phyloP scores from a whole-genome alignment of 2,329 filamentous ascomycete genomes.

The Colletotrichum godetiae region DNA sequence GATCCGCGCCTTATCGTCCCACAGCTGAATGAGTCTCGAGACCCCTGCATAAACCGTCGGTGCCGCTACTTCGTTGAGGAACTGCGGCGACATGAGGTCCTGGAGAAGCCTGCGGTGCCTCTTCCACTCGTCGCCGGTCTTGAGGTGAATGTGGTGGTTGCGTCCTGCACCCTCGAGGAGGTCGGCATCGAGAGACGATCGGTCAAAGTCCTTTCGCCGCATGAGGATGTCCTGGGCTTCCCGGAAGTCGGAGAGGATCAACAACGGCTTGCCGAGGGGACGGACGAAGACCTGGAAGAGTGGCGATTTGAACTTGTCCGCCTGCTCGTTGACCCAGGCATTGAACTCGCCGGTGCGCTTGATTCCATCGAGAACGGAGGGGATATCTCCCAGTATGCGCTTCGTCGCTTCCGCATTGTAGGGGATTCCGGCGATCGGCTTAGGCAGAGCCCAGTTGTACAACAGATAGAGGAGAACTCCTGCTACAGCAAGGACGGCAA shows the following conservation, averaged over 20 bases:
- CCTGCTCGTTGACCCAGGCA: slow-evolving; percentile 22
- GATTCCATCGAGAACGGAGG: slow-evolving; percentile 50
- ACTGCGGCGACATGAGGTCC: slow-evolving; percentile 50
- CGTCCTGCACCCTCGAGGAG: slow-evolving; percentile 46
- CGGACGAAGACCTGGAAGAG: slow-evolving; percentile 60
- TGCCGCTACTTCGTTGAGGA: slow-evolving; percentile 45
- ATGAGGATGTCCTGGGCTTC: slow-evolving; percentile 54
- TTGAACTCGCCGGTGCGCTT: slow-evolving; percentile 38
- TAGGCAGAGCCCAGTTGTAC: slow-evolving; percentile 46
- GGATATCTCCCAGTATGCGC: slow-evolving; percentile 55
- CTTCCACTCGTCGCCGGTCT: slow-evolving; percentile 46
- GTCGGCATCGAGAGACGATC: slow-evolving; percentile 40
- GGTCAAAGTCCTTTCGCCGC: slow-evolving; percentile 57
- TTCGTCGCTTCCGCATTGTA: slow-evolving; percentile 51
- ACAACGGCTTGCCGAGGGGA: slow-evolving; percentile 54
- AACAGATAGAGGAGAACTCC: neutral
- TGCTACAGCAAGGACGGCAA: neutral
- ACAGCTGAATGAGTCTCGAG: slow-evolving; percentile 46
- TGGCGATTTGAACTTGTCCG: slow-evolving; percentile 49
- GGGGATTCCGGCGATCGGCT: slow-evolving; percentile 58
- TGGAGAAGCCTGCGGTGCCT: slow-evolving; percentile 48
- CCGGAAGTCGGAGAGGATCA: slow-evolving; percentile 53
- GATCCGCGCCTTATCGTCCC: slow-evolving; percentile 44
- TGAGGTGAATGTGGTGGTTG: slow-evolving; percentile 46
- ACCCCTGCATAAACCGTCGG: slow-evolving; percentile 47